Conservation (phyloP, 768 basidiomycete genomes). For the Pulveroboletus ravenelii region DNA sequence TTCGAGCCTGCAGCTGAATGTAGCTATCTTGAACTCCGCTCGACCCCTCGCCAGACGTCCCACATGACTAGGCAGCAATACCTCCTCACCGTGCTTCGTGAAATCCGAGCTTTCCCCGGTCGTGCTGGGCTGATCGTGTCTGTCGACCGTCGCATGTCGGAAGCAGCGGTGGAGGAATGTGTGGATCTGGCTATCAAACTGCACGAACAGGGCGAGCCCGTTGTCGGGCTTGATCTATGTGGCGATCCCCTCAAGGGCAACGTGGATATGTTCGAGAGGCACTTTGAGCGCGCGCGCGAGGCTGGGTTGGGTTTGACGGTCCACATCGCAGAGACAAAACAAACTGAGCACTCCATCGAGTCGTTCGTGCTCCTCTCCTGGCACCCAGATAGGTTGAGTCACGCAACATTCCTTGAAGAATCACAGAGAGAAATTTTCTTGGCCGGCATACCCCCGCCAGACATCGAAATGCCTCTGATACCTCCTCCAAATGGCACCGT, state of each 20-base stretch:
- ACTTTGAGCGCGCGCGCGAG: conserved; percentile 50
- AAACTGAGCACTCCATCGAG: conserved; percentile 48
- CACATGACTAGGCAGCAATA: conserved; percentile 60
- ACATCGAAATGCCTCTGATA: conserved; percentile 14
- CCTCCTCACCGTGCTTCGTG: conserved; percentile 58
- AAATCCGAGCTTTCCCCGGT: conserved; percentile 54
- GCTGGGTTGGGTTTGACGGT: conserved; percentile 70
- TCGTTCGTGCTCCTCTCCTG: conserved; percentile 57
- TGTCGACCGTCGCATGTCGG: conserved; percentile 67
- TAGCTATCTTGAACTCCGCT: conserved; percentile 77
- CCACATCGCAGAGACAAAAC: conserved; percentile 82
- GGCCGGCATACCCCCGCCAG: conserved; percentile 21
- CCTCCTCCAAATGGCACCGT: conserved; percentile 15
- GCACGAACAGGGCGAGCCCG: conserved; percentile 49
- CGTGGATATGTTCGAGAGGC: conserved; percentile 44
- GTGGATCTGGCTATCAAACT: conserved; percentile 53
- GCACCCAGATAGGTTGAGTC: conserved; percentile 65
- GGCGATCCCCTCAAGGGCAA: conserved; percentile 66
- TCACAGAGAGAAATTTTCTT: conserved; percentile 50
- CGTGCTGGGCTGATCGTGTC: conserved; percentile 65
- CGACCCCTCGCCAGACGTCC: conserved; percentile 59
- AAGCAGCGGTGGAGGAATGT: conserved; percentile 48
- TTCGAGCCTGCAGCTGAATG: conserved; percentile 46
- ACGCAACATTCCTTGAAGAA: conserved; percentile 74
- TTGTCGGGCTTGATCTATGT: conserved; percentile 80